Conservation (phyloP, 2,329 filamentous ascomycete species). For the Monilinia polystroma region DNA sequence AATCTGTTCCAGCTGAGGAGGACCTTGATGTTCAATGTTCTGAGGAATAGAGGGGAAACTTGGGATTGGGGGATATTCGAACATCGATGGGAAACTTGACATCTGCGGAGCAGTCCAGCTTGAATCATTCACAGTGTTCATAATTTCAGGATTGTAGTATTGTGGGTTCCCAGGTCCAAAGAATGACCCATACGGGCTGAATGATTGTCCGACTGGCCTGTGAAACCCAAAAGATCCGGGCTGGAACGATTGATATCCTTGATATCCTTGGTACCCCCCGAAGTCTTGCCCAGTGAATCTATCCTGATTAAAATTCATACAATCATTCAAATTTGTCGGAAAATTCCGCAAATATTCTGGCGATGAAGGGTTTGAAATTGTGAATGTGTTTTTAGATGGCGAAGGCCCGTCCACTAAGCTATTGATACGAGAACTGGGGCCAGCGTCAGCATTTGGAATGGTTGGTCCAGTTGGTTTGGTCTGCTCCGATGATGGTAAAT, state of each 20-base stretch:
- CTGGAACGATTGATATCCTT: not conserved
- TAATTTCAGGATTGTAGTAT: not conserved
- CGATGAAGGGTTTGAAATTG: not conserved
- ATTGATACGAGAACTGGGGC: not conserved
- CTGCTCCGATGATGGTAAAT: not conserved
- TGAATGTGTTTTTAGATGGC: not conserved
- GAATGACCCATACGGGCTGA: not conserved
- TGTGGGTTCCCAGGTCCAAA: not conserved
- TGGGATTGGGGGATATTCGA: not conserved
- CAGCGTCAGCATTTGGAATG: not conserved
- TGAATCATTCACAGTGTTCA: not conserved
- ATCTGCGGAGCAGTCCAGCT: conserved; percentile 7
- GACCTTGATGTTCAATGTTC: not conserved
- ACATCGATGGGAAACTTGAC: not conserved
- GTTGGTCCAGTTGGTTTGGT: not conserved
- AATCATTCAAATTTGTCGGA: not conserved
- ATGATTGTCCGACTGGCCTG: not conserved
- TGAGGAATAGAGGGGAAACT: not conserved
- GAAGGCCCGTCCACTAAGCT: not conserved
- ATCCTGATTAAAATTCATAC: not conserved
- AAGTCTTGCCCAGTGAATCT: not conserved
- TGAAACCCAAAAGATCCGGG: not conserved
- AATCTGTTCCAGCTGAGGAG: not conserved
- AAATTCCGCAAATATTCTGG: not conserved
- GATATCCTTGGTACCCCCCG: too few species aligned